Conservation (phyloP, 345 rosid genomes). For the Leavenworthia alabamica region DNA sequence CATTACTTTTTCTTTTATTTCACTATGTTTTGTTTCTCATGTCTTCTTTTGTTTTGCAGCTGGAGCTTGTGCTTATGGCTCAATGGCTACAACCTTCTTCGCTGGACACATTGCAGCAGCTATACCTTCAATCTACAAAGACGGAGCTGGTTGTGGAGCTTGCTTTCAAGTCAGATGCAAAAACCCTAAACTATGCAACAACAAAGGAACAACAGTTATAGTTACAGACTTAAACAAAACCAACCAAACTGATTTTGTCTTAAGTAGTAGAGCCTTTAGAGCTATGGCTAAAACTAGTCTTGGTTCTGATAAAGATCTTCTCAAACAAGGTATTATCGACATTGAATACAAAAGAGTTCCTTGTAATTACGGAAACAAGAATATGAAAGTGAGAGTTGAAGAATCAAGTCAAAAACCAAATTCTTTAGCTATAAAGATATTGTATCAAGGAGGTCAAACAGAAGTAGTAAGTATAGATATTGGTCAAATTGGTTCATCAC, state of each 20-base stretch:
- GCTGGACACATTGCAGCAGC: slow-evolving; percentile 71
- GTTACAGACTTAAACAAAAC: slow-evolving; percentile 57
- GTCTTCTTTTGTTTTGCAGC: slow-evolving; percentile 40
- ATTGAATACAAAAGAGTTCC: slow-evolving; percentile 85
- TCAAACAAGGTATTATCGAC: slow-evolving; percentile 56
- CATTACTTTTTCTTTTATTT: background rate
- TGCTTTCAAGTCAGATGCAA: slow-evolving; percentile 92
- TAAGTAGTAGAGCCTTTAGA: slow-evolving; percentile 73
- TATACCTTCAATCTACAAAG: slow-evolving; percentile 63
- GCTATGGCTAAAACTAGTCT: slow-evolving; percentile 57
- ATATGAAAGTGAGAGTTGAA: slow-evolving; percentile 75
- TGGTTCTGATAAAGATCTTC: slow-evolving; percentile 42
- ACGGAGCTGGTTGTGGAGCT: slow-evolving; percentile 87
- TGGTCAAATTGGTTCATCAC: slow-evolving; percentile 63
- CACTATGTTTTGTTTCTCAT: background rate
- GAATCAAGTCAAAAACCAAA: slow-evolving; percentile 76
- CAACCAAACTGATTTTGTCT: slow-evolving; percentile 68
- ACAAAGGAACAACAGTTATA: slow-evolving; percentile 58
- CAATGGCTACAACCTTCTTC: slow-evolving; percentile 55
- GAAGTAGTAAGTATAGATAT: slow-evolving; percentile 73
- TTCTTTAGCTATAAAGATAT: slow-evolving; percentile 61
- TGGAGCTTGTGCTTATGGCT: slow-evolving; percentile 90
- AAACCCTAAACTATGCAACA: slow-evolving; percentile 45
- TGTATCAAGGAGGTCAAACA: slow-evolving; percentile 94
- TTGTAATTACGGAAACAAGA: slow-evolving; percentile 58